Evolutionary conservation across 2,329 filamentous ascomycete species (phyloP).

Genomic region (Aspergillus fumigatiaffinis): DNA sequence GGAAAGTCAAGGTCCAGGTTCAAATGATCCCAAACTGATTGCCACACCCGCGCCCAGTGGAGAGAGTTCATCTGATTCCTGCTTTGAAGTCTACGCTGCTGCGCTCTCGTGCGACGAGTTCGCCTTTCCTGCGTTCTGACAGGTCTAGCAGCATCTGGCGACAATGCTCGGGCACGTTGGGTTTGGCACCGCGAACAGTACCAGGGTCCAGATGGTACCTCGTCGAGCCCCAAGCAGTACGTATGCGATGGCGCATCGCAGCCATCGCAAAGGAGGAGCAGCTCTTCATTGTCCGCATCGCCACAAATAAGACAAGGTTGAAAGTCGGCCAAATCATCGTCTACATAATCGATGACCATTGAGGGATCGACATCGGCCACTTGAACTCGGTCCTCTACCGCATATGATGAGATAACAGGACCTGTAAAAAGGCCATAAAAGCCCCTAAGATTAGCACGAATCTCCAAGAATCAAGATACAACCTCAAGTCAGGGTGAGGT

Average conservation of each 20-base stretch:
- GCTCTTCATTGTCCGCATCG: slow-evolving; percentile 72
- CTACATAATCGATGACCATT: slow-evolving; percentile 66
- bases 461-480: slow-evolving; percentile 5
- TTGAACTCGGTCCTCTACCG: slow-evolving; percentile 57
- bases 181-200: slow-evolving; percentile 79
- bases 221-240: slow-evolving; percentile 79
- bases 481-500: slow-evolving; percentile 8
- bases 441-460: slow-evolving; percentile 1
- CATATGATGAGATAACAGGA: slow-evolving; percentile 55
- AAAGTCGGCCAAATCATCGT: slow-evolving; percentile 58
- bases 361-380: slow-evolving; percentile 76
- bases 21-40: slow-evolving; percentile 76
- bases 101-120: slow-evolving; percentile 46
- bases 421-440: slow-evolving; percentile 36
- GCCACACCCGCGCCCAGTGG: slow-evolving; percentile 78
- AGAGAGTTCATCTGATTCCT: slow-evolving; percentile 44
- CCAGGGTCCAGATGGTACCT: slow-evolving; percentile 74
- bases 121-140: slow-evolving; percentile 40
- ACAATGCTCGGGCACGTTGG: slow-evolving; percentile 41
- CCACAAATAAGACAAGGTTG: slow-evolving; percentile 83
- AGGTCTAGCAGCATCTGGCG: slow-evolving; percentile 32
- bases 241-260: slow-evolving; percentile 90
- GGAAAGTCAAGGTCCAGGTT: slow-evolving; percentile 81
- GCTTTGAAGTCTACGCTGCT: slow-evolving; percentile 40
- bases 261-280: slow-evolving; percentile 83